Percentiles rank a stretch among this genome's conserved stretches.
Conservation (phyloP, 2,329 filamentous ascomycete genomes). For the Fusarium sp. region DNA sequence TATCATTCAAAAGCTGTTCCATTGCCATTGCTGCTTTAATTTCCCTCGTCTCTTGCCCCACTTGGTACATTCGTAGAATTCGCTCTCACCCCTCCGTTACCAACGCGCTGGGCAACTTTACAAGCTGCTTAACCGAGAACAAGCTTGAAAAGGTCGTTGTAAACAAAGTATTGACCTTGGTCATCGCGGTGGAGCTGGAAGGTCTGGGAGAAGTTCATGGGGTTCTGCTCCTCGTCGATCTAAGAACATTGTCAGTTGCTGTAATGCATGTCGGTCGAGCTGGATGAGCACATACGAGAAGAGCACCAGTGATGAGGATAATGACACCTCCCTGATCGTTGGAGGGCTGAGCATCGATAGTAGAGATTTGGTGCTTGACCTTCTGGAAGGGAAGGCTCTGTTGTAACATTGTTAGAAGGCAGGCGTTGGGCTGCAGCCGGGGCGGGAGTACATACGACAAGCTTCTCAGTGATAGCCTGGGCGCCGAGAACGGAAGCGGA, state of each 20-base stretch:
- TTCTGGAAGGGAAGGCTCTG: constrained; percentile 84
- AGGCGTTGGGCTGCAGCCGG: not conserved
- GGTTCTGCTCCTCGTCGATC: constrained; percentile 87
- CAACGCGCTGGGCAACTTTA: constrained; percentile 3
- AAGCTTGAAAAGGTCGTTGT: constrained; percentile 95
- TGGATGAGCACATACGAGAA: constrained; percentile 71
- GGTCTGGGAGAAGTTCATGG: constrained; percentile 90
- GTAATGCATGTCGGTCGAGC: not conserved
- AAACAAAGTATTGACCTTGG: constrained; percentile 81
- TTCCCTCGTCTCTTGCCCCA: constrained; percentile 35
- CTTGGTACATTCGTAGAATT: constrained; percentile 26
- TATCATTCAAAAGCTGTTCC: constrained; percentile 39
- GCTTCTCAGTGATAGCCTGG: constrained; percentile 79
- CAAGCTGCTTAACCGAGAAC: constrained; percentile 68
- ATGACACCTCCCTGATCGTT: constrained; percentile 74
- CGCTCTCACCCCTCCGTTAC: constrained; percentile 10
- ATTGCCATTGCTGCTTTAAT: constrained; percentile 32
- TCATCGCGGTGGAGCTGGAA: constrained; percentile 85
- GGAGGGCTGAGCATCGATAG: constrained; percentile 85
- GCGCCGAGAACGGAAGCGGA: constrained; percentile 73
- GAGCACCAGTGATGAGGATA: constrained; percentile 87
- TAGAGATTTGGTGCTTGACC: constrained; percentile 81
- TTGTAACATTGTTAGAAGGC: constrained; percentile 17
- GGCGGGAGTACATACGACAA: constrained; percentile 69
- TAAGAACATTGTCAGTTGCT: constrained; percentile 52